Conservation (phyloP, 2,329 filamentous ascomycete genomes). For the Trichoderma pleuroti region DNA sequence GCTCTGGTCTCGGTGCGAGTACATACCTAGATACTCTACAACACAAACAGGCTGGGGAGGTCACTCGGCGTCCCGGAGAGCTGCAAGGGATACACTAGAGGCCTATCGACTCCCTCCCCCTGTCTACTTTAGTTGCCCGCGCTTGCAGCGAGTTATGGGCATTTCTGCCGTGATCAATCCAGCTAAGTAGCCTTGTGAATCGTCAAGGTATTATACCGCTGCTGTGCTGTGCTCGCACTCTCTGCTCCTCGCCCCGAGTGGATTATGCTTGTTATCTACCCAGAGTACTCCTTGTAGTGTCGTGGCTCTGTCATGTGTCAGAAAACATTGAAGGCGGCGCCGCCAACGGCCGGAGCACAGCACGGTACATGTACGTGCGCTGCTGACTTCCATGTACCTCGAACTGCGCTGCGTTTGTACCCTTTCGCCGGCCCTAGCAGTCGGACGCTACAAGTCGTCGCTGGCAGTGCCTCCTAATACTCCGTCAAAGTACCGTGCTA, state of each 20-base stretch:
- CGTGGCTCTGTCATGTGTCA: not conserved
- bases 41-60: not conserved
- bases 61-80: not conserved
- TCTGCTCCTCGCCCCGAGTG: not conserved
- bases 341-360: not conserved
- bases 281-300: not conserved
- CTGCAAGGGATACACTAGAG: not conserved
- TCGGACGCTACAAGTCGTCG: not conserved
- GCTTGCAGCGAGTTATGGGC: conserved; percentile 5
- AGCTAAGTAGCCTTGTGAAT: not conserved
- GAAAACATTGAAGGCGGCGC: not conserved
- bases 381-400: not conserved
- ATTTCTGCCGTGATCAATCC: not conserved
- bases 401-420: not conserved
- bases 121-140: conserved; percentile 11
- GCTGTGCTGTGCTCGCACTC: not conserved
- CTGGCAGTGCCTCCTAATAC: not conserved
- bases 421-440: not conserved
- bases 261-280: not conserved
- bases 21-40: too few species aligned
- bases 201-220: not conserved
- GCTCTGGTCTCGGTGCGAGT: not conserved
- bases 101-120: not conserved
- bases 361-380: not conserved
- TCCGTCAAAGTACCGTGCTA: conserved; percentile 1